Evolutionary conservation across 169 alveolate species (phyloP), one percentile per base, ranked within the genome.

Genomic region (Theileria annulata): DNA sequence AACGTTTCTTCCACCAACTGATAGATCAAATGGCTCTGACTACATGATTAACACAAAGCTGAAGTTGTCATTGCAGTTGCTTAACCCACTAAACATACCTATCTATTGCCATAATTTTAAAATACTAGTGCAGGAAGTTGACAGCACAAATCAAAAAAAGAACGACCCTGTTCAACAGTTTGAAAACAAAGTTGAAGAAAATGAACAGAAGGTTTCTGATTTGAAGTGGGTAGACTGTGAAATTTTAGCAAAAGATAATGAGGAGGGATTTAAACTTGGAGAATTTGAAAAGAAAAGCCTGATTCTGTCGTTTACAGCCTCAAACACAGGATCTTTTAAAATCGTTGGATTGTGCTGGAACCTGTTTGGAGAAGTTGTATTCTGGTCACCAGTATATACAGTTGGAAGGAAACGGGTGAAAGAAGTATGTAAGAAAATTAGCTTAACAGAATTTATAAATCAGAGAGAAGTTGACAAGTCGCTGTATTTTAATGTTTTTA

Each of bases 331-430:
- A 0, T 12, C 35, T 0, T 82, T 75, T 42, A 30, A 33, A 6
- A 70, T 82, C 12, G 27, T 0, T 12, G 88, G 88, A 19, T 23
- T 82, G n/a, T 66, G 79, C 33, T 82, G 88, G 88, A 82, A 75
- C 69, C 73, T 82, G 2, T 82, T 82, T 21, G 75, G 77, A 0
- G 42, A 80, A 21, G 86, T 76, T 28, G 21, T 62, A 0, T 82
- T 77, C 51, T 82, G 88, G 88, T 70, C 74, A 25, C 88, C 88
- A 4, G 49, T 82, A 28, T 82, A 58, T 8, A 58, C 66, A 58
- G 8, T 58, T 23, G 75, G 75, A 3, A 67, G 12, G 75, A 67
- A 67, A 33, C 37, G 27, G 4, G 6, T 25, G 37, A 60, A 23
- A 27, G 69, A 60, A n/a, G 27, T 9, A 3, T 2, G 47, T 12